Evolutionary conservation across 1,284 basidiomycete genomes (phyloP).

Genomic region (Melampsora allii-populina): DNA sequence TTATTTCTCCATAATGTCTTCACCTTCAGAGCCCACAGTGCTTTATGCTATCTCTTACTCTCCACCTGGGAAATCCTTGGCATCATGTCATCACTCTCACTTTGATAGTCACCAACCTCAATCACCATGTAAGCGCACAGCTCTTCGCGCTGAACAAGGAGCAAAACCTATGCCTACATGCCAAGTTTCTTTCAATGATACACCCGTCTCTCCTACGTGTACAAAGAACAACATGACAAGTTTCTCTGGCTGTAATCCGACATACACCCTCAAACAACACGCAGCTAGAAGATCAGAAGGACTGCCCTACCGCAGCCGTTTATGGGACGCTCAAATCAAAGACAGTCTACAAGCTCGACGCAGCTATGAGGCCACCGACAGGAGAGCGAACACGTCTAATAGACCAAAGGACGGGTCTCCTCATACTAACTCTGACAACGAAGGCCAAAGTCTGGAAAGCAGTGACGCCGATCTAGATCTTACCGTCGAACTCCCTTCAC

Average conservation of each 20-base stretch:
- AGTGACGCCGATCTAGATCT: slow-evolving; percentile 1
- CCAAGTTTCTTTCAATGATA: not conserved
- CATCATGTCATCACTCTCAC: not conserved
- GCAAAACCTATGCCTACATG: not conserved
- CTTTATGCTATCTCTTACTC: not conserved
- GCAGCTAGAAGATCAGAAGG: slow-evolving; percentile 3
- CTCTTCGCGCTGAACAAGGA: not conserved
- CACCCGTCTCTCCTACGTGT: not conserved
- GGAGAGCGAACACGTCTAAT: not conserved
- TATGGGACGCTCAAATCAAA: slow-evolving; percentile 3
- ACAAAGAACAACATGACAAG: not conserved
- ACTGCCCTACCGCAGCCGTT: not conserved
- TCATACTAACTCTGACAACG: not conserved
- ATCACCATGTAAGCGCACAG: slow-evolving; percentile 1
- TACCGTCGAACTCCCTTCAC: not conserved
- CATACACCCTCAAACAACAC: not conserved
- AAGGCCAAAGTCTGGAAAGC: not conserved
- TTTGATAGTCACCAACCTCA: not conserved
- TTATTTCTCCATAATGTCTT: not conserved
- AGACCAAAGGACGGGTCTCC: not conserved
- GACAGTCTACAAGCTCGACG: not conserved
- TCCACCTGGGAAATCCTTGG: not conserved
- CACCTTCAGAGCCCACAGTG: not conserved
- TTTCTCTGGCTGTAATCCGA: not conserved
- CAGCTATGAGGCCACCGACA: not conserved